Base-by-base conservation (phyloP, 768 basidiomycete genomes). In the Sporobolomyces roseus region DNA sequence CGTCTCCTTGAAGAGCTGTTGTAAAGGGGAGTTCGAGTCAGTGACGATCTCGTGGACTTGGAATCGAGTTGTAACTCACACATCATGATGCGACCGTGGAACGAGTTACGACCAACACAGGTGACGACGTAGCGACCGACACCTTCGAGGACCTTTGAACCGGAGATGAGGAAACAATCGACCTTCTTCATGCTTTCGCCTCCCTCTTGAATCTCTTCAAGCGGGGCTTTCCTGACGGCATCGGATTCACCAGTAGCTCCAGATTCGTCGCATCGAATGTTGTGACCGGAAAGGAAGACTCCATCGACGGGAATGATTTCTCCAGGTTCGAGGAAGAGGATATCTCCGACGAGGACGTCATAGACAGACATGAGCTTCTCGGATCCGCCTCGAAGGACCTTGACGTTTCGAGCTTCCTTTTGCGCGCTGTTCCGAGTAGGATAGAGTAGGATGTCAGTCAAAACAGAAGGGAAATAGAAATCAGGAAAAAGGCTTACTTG, bases 51-150 rank as follows among this genome's bases (percentile, higher is more conserved):
- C 19, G 23, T 10, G 23, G 45, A 52, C 19, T 43, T 13, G 8
- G 23, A 49, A 30, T n/a, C n/a, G n/a, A n/a, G n/a, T n/a, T n/a
- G n/a, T n/a, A 29, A 75, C 87, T 41, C 75, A 94, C 92, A 89
- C 87, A 94, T 94, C 90, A 98, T 92, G 75, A 97, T 93, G 51
- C 92, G 85, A 46, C 96, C 96, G 77, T 97, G 92, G 80, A 97
- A 98, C 73, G 88, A 91, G 80, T 88, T 90, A 17, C 85, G 85
- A 16, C 96, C 96, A 55, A 98, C 91, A 3, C 91, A 87, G 58
- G 96, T 88, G 58, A 97, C 86, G 55, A 99, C 87, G 75, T 98
- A 99, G 65, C 82, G 83, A 32, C 96, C 96, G 51, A 94, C 88
- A 49, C 96, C 96, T 79, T 98, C 96, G 27, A 92, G 80, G 46